A percentile compares a stretch with the other conserved stretches of the same genome.
phyloP scores from a whole-genome alignment of 441 rosid species.

The Macaranga tanarius region DNA sequence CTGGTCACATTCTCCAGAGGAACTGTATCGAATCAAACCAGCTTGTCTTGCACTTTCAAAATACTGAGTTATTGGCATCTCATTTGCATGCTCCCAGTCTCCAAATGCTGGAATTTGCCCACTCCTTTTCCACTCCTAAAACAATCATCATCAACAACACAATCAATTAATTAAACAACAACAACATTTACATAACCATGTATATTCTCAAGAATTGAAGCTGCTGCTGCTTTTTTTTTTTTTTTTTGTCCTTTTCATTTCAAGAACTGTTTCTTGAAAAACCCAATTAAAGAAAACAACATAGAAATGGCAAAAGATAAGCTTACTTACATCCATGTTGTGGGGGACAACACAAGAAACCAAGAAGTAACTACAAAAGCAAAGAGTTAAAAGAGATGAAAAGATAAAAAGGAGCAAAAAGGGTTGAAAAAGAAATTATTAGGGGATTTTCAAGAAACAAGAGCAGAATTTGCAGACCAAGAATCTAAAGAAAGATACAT shows the following conservation, averaged over 20 bases:
- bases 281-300: background rate
- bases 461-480: constrained; percentile 23
- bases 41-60: constrained; percentile 81
- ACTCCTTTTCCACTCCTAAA: constrained; percentile 30
- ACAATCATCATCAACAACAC: too few species aligned
- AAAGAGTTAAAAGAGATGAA: background rate
- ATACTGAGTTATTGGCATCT: constrained; percentile 80
- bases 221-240: too few species aligned
- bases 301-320: background rate
- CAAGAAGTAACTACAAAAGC: background rate
- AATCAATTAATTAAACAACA: too few species aligned
- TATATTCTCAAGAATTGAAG: background rate
- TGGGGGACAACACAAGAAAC: background rate
- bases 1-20: constrained; percentile 65
- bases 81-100: constrained; percentile 83
- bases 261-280: constrained; percentile 21
- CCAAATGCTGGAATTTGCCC: constrained; percentile 87
- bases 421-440: background rate
- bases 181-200: too few species aligned
- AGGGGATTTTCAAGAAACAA: constrained; percentile 23
- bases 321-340: constrained; percentile 44
- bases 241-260: too few species aligned
- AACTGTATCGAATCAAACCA: constrained; percentile 49
- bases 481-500: constrained; percentile 35
- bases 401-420: background rate